Conservation (phyloP, 2,329 filamentous ascomycete genomes). For the Rutstroemia sp. region DNA sequence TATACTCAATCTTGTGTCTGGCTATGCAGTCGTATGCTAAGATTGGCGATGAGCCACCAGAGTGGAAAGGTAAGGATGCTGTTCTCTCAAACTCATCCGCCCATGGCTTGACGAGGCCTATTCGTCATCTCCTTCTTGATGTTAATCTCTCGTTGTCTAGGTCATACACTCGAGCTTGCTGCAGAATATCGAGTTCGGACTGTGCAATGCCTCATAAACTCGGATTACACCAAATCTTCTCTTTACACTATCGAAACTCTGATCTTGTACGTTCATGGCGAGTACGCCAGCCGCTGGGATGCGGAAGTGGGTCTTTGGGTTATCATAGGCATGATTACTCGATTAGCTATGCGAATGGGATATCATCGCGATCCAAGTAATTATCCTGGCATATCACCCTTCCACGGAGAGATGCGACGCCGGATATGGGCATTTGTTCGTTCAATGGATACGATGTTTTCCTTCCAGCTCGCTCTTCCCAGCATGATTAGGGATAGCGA, state of each 20-base stretch:
- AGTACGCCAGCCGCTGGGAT: conserved; percentile 67
- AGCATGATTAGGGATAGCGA: conserved; percentile 66
- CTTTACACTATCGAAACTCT: conserved; percentile 74
- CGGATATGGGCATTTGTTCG: conserved; percentile 64
- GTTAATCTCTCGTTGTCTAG: conserved; percentile 14
- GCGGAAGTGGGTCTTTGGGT: conserved; percentile 50
- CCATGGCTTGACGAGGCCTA: not conserved
- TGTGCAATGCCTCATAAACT: conserved; percentile 68
- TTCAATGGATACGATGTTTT: conserved; percentile 69
- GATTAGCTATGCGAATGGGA: conserved; percentile 43
- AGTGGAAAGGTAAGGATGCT: conserved; percentile 56
- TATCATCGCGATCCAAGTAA: conserved; percentile 73
- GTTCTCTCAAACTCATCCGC: conserved; percentile 15
- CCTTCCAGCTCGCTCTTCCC: conserved; percentile 57
- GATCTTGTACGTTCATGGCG: conserved; percentile 67
- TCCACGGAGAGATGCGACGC: conserved; percentile 70
- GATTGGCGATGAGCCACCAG: conserved; percentile 70
- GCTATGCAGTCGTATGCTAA: conserved; percentile 74
- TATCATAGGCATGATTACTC: conserved; percentile 45
- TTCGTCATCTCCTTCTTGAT: not conserved
- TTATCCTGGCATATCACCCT: conserved; percentile 64
- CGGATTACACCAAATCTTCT: conserved; percentile 69
- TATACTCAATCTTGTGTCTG: conserved; percentile 70
- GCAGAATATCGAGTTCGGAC: conserved; percentile 62
- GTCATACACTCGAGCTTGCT: conserved; percentile 47